phyloP scores from a whole-genome alignment of 192 early-diverging fungal genomes.

The Thamnidium elegans region DNA sequence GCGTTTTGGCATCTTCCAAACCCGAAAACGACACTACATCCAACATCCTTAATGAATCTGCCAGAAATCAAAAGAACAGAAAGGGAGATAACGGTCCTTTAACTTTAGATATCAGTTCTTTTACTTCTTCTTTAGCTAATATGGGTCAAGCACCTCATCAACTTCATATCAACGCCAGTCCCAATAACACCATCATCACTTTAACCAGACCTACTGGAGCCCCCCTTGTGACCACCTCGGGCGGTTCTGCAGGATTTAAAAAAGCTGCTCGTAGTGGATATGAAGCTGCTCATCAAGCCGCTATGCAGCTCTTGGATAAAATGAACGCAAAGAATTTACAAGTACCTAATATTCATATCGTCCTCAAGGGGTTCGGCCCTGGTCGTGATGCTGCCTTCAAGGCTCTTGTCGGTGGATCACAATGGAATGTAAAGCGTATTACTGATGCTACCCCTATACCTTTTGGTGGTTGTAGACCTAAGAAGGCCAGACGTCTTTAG shows the following conservation, averaged over 20 bases:
- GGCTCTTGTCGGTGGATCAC: slow-evolving; percentile 68
- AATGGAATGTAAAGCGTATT: slow-evolving; percentile 72
- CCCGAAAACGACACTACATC: neutral
- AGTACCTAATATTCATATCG: slow-evolving; percentile 67
- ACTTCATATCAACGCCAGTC: slow-evolving; percentile 53
- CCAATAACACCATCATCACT: slow-evolving; percentile 90
- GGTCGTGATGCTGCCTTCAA: slow-evolving; percentile 91
- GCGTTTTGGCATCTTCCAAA: slow-evolving; percentile 8
- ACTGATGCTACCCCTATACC: slow-evolving; percentile 89
- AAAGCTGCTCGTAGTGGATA: slow-evolving; percentile 85
- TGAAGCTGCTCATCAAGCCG: slow-evolving; percentile 92
- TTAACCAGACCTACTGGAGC: slow-evolving; percentile 71
- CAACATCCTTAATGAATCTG: slow-evolving; percentile 12
- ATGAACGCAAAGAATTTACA: slow-evolving; percentile 64
- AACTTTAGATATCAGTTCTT: neutral
- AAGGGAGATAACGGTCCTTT: neutral
- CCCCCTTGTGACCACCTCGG: slow-evolving; percentile 70
- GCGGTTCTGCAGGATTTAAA: slow-evolving; percentile 81
- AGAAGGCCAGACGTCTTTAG: slow-evolving; percentile 76
- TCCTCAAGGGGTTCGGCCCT: slow-evolving; percentile 87
- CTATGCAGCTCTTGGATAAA: slow-evolving; percentile 65
- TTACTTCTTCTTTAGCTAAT: neutral
- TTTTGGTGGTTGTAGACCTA: slow-evolving; percentile 89
- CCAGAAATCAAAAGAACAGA: neutral
- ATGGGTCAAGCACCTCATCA: slow-evolving; percentile 36